Base-by-base conservation (phyloP, 176 grass and related monocot genomes). In the Thalia dealbata region DNA sequence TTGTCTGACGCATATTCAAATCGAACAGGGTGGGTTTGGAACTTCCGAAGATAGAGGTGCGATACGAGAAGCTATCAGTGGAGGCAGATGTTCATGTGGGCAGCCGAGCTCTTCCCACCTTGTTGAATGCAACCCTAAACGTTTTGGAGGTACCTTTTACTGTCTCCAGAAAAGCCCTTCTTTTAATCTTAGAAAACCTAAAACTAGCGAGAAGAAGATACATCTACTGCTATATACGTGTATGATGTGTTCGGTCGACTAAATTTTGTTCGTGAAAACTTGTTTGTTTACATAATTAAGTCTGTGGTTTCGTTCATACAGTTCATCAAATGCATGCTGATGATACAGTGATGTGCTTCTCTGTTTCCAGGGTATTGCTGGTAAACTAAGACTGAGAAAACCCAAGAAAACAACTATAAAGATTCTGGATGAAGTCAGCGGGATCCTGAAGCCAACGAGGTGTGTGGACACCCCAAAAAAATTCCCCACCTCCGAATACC, bases 401-500 rank as follows among this genome's bases (percentile, higher is more conserved):
- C 85, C 78, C 0, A 88, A 95, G 71, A 85, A 88, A 76, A 88
- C 46, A 48, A 87, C 52, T 15, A 48, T 84, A 67, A 71, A 88
- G 14, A 88, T 87, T 82, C 81, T 91, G 23, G 76, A 83, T 16
- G 82, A 90, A 77, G 84, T 85, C n/a, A 95, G 72, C 28, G 91
- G 91, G 64, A 85, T 95, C 44, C 67, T 95, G 50, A 95, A 95
- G 78, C 87, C 91, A 62, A 72, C 78, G 50, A 88, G 87, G 91
- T 90, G 64, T 15, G 13, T 30, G 44, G 84, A 58, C 32, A n/a
- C n/a, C n/a, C n/a, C n/a, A n/a, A n/a, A n/a, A n/a, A n/a, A n/a
- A n/a, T n/a, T n/a, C n/a, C n/a, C n/a, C n/a, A n/a, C n/a, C n/a
- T n/a, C n/a, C n/a, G n/a, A n/a, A n/a, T n/a, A n/a, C n/a, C n/a